A percentile compares a stretch with the other conserved stretches of the same genome.
phyloP scores from a whole-genome alignment of 108 stramenopile genomes.

The Craspedostauros australis region DNA sequence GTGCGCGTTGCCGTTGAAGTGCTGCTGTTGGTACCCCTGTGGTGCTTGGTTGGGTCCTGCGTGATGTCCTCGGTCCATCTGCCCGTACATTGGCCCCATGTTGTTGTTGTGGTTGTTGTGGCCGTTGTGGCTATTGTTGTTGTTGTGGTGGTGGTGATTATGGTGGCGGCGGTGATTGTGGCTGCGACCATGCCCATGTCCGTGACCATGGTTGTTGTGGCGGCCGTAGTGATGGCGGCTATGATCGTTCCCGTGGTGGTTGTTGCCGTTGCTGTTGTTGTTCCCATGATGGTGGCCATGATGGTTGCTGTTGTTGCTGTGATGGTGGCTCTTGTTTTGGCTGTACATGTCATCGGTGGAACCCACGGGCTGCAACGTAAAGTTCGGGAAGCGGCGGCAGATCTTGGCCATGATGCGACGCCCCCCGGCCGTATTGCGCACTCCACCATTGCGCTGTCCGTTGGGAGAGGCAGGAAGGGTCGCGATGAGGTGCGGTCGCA shows the following conservation, averaged over 20 bases:
- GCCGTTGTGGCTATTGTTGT: conserved; percentile 20
- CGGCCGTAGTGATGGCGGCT: conserved; percentile 6
- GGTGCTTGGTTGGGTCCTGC: too few relatives aligned
- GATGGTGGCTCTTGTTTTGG: conserved; percentile 35
- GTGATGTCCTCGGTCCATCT: too few relatives aligned
- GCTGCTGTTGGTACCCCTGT: too few relatives aligned
- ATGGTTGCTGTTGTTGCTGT: conserved; percentile 9
- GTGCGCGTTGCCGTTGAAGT: too few relatives aligned
- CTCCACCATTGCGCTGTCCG: conserved; percentile 67
- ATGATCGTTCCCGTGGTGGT: conserved; percentile 7
- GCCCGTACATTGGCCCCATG: conserved; percentile 13
- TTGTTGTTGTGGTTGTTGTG: conserved; percentile 7
- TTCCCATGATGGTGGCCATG: background rate
- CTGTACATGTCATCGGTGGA: conserved; percentile 32
- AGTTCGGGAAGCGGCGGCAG: conserved; percentile 90
- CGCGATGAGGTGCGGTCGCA: conserved; percentile 85
- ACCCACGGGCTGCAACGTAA: conserved; percentile 52
- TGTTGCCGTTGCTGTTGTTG: conserved; percentile 12
- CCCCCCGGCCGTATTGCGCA: conserved; percentile 92
- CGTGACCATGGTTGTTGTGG: conserved; percentile 1
- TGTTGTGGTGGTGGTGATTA: conserved; percentile 34
- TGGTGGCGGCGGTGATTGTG: too few relatives aligned
- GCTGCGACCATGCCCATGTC: conserved; percentile 20
- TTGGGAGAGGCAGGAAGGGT: conserved; percentile 45
- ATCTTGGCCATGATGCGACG: conserved; percentile 91